phyloP scores from a whole-genome alignment of 257 asterid species.

The Nicotiana noctiflora region DNA sequence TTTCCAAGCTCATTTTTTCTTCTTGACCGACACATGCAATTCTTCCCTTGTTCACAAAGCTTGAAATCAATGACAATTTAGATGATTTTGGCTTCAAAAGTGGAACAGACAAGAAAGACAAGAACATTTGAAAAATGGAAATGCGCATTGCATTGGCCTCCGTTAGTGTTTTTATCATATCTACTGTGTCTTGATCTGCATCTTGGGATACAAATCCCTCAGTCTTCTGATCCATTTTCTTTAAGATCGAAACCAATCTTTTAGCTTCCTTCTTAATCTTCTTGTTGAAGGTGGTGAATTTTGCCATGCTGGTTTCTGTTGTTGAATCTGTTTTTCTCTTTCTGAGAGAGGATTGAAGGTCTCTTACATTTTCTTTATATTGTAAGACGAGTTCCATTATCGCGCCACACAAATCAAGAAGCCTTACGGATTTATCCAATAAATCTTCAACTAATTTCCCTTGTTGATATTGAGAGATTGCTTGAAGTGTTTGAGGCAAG shows the following conservation, averaged over 20 bases:
- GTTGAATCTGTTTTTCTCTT: slow-evolving; percentile 19
- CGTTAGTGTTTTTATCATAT: slow-evolving; percentile 16
- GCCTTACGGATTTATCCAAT: slow-evolving; percentile 16
- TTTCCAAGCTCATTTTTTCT: background rate
- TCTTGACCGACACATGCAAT: background rate
- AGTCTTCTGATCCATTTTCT: slow-evolving; percentile 18
- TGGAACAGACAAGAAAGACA: slow-evolving; percentile 16
- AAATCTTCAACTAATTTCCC: slow-evolving; percentile 16
- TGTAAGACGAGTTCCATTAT: slow-evolving; percentile 14
- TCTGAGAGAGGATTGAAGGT: slow-evolving; percentile 22
- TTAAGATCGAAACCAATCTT: slow-evolving; percentile 11
- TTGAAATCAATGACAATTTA: slow-evolving; percentile 27
- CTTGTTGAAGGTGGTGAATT: background rate
- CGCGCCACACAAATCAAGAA: slow-evolving; percentile 19
- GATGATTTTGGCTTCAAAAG: slow-evolving; percentile 15
- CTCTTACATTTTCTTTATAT: slow-evolving; percentile 17
- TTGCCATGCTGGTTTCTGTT: background rate
- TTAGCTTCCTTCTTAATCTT: slow-evolving; percentile 19
- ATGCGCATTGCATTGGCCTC: slow-evolving; percentile 18
- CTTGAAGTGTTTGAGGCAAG: slow-evolving; percentile 16
- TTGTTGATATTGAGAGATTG: slow-evolving; percentile 6
- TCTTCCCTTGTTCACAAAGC: slow-evolving; percentile 17
- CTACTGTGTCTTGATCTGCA: slow-evolving; percentile 13
- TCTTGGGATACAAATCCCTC: slow-evolving; percentile 9
- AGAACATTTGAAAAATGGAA: slow-evolving; percentile 13